phyloP scores from a whole-genome alignment of 208 protist genomes.

The Crithidia fasciculata region DNA sequence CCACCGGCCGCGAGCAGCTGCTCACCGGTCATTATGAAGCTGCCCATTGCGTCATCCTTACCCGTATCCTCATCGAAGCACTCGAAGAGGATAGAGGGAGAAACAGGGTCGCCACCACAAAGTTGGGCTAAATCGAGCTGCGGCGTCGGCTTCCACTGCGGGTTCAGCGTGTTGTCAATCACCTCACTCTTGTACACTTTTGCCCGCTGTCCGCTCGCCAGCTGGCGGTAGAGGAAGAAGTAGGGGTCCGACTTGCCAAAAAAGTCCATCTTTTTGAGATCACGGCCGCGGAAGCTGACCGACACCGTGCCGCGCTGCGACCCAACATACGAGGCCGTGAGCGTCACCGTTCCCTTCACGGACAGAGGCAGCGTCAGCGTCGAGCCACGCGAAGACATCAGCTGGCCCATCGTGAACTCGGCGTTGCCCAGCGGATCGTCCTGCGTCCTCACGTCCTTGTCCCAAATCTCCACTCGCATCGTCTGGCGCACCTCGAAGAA shows the following conservation, averaged over 20 bases:
- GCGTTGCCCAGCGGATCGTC: constrained; percentile 42
- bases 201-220: constrained; percentile 17
- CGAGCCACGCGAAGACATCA: constrained; percentile 26
- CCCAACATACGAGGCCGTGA: constrained; percentile 21
- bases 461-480: constrained; percentile 29
- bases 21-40: constrained; percentile 29
- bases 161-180: constrained; percentile 38
- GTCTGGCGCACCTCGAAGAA: constrained; percentile 47
- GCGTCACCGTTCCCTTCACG: constrained; percentile 30
- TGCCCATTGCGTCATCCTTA: constrained; percentile 31
- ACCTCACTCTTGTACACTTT: constrained; percentile 40
- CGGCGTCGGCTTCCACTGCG: constrained; percentile 40
- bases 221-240: constrained; percentile 30
- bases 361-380: constrained; percentile 23
- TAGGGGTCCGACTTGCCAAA: constrained; percentile 45
- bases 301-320: constrained; percentile 20
- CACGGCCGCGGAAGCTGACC: constrained; percentile 22
- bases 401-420: constrained; percentile 27
- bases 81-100: constrained; percentile 25
- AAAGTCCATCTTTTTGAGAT: constrained; percentile 49
- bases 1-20: constrained; percentile 13
- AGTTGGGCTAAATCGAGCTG: constrained; percentile 34
- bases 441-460: constrained; percentile 25
- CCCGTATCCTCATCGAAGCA: constrained; percentile 33
- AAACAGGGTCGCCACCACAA: constrained; percentile 31